Evolutionary conservation across 352 stramenopile genomes (phyloP).

Genomic region (Phytophthora foliorum): DNA sequence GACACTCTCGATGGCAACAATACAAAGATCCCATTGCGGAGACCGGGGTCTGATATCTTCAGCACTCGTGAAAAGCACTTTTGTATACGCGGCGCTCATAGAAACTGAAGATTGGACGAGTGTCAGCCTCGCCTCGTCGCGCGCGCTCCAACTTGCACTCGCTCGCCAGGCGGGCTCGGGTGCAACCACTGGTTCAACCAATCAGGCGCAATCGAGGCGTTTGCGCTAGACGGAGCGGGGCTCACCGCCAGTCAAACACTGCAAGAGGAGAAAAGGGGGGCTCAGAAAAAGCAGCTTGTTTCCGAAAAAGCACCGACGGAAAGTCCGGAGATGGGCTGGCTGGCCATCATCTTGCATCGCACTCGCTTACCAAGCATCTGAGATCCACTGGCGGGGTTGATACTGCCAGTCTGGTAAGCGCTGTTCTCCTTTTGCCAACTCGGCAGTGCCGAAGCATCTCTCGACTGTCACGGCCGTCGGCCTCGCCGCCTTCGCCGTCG

Average conservation of each 20-base stretch:
- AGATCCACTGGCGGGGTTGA: neutral
- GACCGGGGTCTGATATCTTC: slow-evolving; percentile 33
- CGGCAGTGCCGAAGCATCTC: neutral
- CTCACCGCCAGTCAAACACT: slow-evolving; percentile 24
- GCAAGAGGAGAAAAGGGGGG: no score
- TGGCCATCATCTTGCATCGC: slow-evolving; percentile 31
- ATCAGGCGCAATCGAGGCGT: slow-evolving; percentile 29
- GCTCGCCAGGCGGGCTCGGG: slow-evolving; percentile 23
- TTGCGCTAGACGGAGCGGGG: slow-evolving; percentile 18
- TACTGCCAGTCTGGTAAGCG: neutral
- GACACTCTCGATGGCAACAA: no score
- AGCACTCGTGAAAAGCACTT: slow-evolving; percentile 4
- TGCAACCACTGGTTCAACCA: no score
- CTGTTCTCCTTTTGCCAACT: neutral
- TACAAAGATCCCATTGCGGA: slow-evolving; percentile 12
- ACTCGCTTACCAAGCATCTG: slow-evolving; percentile 8
- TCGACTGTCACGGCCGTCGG: no score
- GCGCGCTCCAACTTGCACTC: slow-evolving; percentile 35
- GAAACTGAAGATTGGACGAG: slow-evolving; percentile 40
- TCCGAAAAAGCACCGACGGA: slow-evolving; percentile 31
- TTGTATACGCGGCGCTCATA: slow-evolving; percentile 1
- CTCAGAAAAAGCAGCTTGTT: slow-evolving; percentile 33
- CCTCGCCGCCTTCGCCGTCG: neutral
- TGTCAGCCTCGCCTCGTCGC: slow-evolving; percentile 11
- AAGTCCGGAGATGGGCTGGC: slow-evolving; percentile 2